phyloP scores from a whole-genome alignment of 1,139 yeast genomes.

The Zygosaccharomyces pseudobailii region DNA sequence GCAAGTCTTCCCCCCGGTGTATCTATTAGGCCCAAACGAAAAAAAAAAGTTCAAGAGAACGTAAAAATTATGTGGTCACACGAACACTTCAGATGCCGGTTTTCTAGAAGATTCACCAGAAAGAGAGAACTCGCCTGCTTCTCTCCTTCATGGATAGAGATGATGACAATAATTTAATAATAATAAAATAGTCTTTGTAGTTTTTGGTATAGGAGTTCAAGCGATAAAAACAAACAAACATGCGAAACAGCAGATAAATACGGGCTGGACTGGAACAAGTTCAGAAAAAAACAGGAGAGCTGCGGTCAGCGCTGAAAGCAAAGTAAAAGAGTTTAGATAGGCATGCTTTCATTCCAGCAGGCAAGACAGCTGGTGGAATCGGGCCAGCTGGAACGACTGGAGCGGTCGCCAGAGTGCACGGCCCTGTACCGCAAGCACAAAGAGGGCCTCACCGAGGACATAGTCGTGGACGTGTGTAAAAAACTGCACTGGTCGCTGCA shows the following conservation, averaged over 20 bases:
- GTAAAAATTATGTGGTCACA: too few species aligned
- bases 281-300: too few species aligned
- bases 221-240: background rate
- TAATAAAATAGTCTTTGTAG: background rate
- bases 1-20: constrained; percentile 18
- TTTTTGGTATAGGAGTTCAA: constrained; percentile 1
- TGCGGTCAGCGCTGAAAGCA: too few species aligned
- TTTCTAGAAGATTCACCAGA: background rate
- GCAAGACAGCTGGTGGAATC: constrained; percentile 15
- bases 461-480: constrained; percentile 19
- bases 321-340: background rate
- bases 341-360: constrained; percentile 19
- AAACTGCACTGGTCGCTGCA: constrained; percentile 22
- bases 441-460: constrained; percentile 12
- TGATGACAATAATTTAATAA: background rate
- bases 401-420: constrained; percentile 19
- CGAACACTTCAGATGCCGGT: constrained; percentile 3
- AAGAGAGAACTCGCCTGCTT: too few species aligned
- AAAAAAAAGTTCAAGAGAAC: too few species aligned
- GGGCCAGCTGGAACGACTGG: constrained; percentile 23
- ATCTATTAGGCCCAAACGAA: constrained; percentile 8
- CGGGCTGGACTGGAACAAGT: rapidly evolving
- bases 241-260: background rate
- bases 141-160: background rate
- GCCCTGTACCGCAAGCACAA: constrained; percentile 23